A percentile compares a stretch with the other conserved stretches of the same genome.
Conservation (phyloP, 2,329 filamentous ascomycete species). For the Chaetomiaceae sp. region DNA sequence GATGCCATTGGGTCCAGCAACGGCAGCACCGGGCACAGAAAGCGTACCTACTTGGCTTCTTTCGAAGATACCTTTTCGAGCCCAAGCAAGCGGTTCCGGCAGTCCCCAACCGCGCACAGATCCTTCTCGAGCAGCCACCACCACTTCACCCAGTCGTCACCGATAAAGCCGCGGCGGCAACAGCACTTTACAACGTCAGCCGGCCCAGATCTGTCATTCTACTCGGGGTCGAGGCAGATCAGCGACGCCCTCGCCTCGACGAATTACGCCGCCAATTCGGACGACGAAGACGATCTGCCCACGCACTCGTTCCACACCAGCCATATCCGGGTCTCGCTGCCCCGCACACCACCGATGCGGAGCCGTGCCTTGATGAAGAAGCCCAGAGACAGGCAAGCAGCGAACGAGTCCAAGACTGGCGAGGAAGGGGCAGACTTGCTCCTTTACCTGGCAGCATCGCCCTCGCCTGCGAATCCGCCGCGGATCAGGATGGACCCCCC, state of each 20-base stretch:
- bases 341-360: constrained; percentile 72
- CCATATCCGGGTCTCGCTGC: constrained; percentile 71
- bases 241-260: constrained; percentile 57
- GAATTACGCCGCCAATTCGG: constrained; percentile 60
- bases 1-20: constrained; percentile 71
- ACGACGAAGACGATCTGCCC: constrained; percentile 84
- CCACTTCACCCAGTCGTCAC: constrained; percentile 79
- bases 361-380: constrained; percentile 47
- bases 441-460: constrained; percentile 84
- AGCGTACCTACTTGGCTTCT: constrained; percentile 57
- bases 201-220: constrained; percentile 73
- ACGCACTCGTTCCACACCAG: constrained; percentile 66
- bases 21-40: constrained; percentile 61
- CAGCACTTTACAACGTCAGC: constrained; percentile 69
- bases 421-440: constrained; percentile 79
- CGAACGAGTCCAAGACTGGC: constrained; percentile 45
- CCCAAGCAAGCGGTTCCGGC: constrained; percentile 66
- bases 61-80: constrained; percentile 53
- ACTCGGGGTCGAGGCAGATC: constrained; percentile 65
- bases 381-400: constrained; percentile 50
- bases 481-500: constrained; percentile 60
- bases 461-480: constrained; percentile 68
- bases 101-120: constrained; percentile 58
- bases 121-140: constrained; percentile 55
- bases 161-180: constrained; percentile 71